Base-by-base conservation (phyloP, 495 filamentous ascomycete species). In the Hypomontagnella submonticulosa region DNA sequence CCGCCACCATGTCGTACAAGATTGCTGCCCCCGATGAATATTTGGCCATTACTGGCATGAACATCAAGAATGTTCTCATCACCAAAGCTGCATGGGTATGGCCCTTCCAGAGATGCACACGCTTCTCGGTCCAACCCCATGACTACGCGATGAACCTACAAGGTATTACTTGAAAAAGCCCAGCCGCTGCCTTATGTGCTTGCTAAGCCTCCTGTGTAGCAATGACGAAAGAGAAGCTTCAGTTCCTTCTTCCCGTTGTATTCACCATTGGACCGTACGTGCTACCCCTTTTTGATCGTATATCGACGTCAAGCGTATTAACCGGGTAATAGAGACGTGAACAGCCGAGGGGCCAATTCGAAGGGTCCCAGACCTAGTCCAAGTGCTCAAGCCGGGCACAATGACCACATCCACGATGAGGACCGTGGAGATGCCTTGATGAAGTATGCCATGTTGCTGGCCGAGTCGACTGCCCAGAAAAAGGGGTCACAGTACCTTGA, bases 171-270 rank as follows among this genome's bases (percentile, higher is more conserved):
- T 13, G 3, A 36, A 27, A 4, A 7, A 15, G 15, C n/a, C 13
- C 0, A 20, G 7, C 11, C 46, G 38, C 16, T 12, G 16, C 15
- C 33, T 33, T 3, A 41, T 19, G 1, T 40, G 10, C 37, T 30
- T 61, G 11, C 52, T 52, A 48, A 49, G 18, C 15, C 5, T 11
- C 37, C 10, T 36, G 10, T 9, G 1, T 49, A 74, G 91, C 91
- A 23, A 94, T 93, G 90, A 94, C 90, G 16, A 81, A 87, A 57
- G 91, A 93, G 75, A 94, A 93, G 76, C 81, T 94, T 8, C 88
- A 92, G 61, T 92, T 92, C 72, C 78, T 84, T 19, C 82, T 92
- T 4, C 91, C 91, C 8, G 89, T 91, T n/a, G 89, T 92, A 40
- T 93, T 94, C 74, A 94, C 91, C 18, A 87, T 94, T 61, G 91